Evolutionary conservation across 805 yeast species (phyloP).

Genomic region (Wickerhamiella cacticola): DNA sequence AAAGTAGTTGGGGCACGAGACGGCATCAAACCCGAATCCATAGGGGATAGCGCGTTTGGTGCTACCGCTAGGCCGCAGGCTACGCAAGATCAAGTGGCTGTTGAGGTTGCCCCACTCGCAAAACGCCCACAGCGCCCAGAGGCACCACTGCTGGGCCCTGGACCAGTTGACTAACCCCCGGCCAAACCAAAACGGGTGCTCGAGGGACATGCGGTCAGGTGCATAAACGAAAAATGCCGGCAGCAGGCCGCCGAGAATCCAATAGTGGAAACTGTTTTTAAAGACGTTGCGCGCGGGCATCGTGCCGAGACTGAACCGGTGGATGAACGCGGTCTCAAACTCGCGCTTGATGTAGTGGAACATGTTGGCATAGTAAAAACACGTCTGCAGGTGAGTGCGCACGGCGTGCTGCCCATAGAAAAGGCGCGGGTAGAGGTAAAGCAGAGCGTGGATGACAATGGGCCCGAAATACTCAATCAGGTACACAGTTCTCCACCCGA

Average conservation of each 20-base stretch:
- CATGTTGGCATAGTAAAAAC: constrained; percentile 45
- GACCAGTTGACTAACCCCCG: constrained; percentile 14
- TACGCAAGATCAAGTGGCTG: constrained; percentile 52
- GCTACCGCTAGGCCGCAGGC: constrained; percentile 43
- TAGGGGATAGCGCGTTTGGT: constrained; percentile 58
- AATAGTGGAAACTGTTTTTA: constrained; percentile 83
- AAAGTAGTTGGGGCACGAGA: constrained; percentile 90
- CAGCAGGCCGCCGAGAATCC: constrained; percentile 72
- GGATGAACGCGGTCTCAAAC: constrained; percentile 72
- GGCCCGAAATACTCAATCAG: constrained; percentile 86
- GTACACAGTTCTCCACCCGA: constrained; percentile 86
- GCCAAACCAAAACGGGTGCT: constrained; percentile 20
- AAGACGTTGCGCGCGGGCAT: constrained; percentile 85
- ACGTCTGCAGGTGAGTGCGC: constrained; percentile 42
- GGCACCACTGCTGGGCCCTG: constrained; percentile 13
- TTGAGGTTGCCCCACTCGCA: constrained; percentile 63
- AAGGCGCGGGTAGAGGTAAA: constrained; percentile 37
- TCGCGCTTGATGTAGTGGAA: constrained; percentile 82
- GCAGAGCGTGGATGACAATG: constrained; percentile 58
- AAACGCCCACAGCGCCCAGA: constrained; percentile 28
- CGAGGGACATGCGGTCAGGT: constrained; percentile 28
- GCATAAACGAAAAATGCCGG: constrained; percentile 42
- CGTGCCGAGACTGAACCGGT: constrained; percentile 73
- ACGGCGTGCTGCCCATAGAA: constrained; percentile 29
- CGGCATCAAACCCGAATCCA: constrained; percentile 71